Evolutionary conservation across 2,329 filamentous ascomycete species (phyloP).

Genomic region (Calonectria pauciramosa): DNA sequence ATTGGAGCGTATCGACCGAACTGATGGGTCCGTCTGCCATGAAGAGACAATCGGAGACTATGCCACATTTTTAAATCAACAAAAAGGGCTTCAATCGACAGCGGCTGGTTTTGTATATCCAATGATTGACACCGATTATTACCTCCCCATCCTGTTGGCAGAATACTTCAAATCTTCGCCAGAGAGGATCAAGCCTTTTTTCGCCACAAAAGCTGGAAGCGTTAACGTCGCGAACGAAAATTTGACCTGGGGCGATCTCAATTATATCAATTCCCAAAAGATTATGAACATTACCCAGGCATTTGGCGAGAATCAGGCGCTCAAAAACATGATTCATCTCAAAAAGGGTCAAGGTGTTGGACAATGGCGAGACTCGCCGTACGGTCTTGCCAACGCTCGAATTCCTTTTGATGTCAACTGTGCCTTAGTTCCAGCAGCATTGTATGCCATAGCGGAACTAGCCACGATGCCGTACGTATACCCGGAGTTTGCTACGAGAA

Average conservation of each 20-base stretch:
- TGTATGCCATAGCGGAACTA: conserved; percentile 69
- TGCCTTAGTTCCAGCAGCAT: conserved; percentile 71
- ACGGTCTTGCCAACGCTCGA: conserved; percentile 71
- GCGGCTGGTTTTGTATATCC: conserved; percentile 69
- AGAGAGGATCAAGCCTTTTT: conserved; percentile 53
- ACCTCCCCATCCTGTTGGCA: conserved; percentile 69
- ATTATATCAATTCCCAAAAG: conserved; percentile 66
- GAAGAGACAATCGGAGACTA: conserved; percentile 78
- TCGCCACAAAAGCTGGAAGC: conserved; percentile 57
- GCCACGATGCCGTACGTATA: conserved; percentile 63
- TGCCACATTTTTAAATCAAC: conserved; percentile 69
- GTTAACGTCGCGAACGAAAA: conserved; percentile 65
- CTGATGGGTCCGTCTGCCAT: conserved; percentile 73
- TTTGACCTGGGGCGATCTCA: conserved; percentile 66
- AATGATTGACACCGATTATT: conserved; percentile 76
- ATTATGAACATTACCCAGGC: conserved; percentile 69
- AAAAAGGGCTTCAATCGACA: conserved; percentile 65
- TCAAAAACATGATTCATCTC: conserved; percentile 70
- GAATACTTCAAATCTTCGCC: conserved; percentile 66
- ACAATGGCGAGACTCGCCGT: conserved; percentile 73
- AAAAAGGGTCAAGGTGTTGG: conserved; percentile 68
- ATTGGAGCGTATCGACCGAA: conserved; percentile 71
- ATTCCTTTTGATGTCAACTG: conserved; percentile 78
- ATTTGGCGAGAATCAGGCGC: conserved; percentile 66
- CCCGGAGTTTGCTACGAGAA: conserved; percentile 51